Evolutionary conservation across 306 rosid genomes (phyloP).

Genomic region (Cyclanthera cordifolia): DNA sequence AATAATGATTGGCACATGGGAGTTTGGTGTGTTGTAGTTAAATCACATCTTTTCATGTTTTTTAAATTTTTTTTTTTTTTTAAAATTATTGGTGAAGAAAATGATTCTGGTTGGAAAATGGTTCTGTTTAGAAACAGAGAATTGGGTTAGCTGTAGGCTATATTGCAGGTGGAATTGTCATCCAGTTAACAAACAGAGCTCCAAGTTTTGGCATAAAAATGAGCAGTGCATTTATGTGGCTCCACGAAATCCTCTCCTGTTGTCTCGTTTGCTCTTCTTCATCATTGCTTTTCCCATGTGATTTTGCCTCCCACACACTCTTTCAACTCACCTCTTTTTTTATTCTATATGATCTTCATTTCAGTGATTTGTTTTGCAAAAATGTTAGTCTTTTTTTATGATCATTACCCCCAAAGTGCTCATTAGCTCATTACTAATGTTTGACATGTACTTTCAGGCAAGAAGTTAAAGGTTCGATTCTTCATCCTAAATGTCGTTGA

Average conservation of each 20-base stretch:
- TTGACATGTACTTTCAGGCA: too few relatives aligned
- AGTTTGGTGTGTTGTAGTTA: slow-evolving; percentile 3
- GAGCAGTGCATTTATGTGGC: slow-evolving; percentile 78
- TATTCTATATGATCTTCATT: not conserved
- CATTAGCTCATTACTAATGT: too few relatives aligned
- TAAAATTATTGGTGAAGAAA: not conserved
- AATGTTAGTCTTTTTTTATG: not conserved
- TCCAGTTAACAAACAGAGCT: slow-evolving; percentile 16
- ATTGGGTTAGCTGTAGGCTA: slow-evolving; percentile 14
- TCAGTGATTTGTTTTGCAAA: not conserved
- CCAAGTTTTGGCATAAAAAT: slow-evolving; percentile 36
- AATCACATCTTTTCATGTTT: slow-evolving; percentile 8
- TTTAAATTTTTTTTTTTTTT: too few relatives aligned
- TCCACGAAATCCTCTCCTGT: slow-evolving; percentile 57
- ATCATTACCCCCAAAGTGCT: too few relatives aligned
- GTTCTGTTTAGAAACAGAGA: slow-evolving; percentile 9
- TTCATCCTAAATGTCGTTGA: too few relatives aligned
- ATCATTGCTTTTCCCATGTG: slow-evolving; percentile 90
- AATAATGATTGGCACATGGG: slow-evolving; percentile 16
- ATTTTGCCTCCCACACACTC: slow-evolving; percentile 45
- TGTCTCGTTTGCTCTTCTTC: slow-evolving; percentile 90
- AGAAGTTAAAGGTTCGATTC: too few relatives aligned
- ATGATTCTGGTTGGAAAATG: not conserved
- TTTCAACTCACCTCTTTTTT: too few relatives aligned
- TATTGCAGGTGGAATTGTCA: slow-evolving; percentile 11